These are phyloP conservation scores for Fusarium fujikuroi DNA, from an alignment of 2,329 filamentous ascomycete genomes.

Conservation along the genomic window DNA sequence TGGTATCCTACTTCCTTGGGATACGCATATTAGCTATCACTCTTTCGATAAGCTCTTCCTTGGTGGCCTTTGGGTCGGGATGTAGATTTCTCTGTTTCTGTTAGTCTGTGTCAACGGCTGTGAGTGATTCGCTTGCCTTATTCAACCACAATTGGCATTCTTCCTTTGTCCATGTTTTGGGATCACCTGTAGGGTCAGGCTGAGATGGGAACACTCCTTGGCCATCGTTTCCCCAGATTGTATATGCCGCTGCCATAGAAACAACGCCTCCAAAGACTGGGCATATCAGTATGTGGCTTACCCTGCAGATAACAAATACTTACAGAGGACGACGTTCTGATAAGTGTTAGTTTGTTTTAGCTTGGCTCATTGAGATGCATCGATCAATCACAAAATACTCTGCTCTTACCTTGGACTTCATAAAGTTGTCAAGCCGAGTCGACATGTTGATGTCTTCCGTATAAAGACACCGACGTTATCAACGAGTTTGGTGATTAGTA, in stretches of 20 bases:
- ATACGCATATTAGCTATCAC: constrained; percentile 60
- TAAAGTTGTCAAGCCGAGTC: constrained; percentile 37
- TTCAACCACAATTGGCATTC: constrained; percentile 85
- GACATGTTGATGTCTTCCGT: constrained; percentile 24
- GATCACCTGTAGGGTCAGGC: constrained; percentile 81
- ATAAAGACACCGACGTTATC: neutral
- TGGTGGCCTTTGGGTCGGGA: constrained; percentile 56
- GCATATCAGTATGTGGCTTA: constrained; percentile 18
- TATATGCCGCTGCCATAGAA: constrained; percentile 69
- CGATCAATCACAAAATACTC: rapidly evolving
- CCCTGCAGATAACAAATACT: constrained; percentile 35
- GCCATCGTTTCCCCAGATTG: constrained; percentile 75
- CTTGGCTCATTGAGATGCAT: rapidly evolving
- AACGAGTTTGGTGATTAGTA: neutral
- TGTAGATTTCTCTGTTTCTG: constrained; percentile 57
- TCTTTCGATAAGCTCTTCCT: constrained; percentile 59
- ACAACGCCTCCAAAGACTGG: constrained; percentile 36
- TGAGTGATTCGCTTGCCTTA: constrained; percentile 63
- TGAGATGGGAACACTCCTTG: constrained; percentile 81
- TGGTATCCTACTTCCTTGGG: constrained; percentile 43
- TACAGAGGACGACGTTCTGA: constrained; percentile 78
- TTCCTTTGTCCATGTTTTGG: constrained; percentile 76
- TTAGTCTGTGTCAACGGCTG: neutral
- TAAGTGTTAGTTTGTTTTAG: neutral
- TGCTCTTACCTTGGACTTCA: constrained; percentile 41